A percentile compares a stretch with the other conserved stretches of the same genome.
Conservation (phyloP, 2,329 filamentous ascomycete species). For the Coniosporium tulheliwenetii region DNA sequence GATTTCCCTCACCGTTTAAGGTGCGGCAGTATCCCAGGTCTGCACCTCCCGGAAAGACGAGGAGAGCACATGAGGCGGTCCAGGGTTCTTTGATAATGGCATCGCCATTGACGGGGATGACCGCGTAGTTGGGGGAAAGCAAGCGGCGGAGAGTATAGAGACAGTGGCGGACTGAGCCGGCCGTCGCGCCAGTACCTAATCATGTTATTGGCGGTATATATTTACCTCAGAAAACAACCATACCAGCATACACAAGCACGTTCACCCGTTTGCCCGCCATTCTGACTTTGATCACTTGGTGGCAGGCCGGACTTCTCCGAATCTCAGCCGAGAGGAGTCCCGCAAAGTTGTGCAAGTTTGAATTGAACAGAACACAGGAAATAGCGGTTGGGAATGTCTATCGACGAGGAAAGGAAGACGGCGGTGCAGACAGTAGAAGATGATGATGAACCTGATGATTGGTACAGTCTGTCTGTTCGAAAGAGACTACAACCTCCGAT, state of each 20-base stretch:
- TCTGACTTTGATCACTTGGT: not conserved
- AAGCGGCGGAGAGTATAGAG: constrained; percentile 74
- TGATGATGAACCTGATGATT: constrained; percentile 89
- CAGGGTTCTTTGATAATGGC: constrained; percentile 84
- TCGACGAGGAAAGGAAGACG: constrained; percentile 30
- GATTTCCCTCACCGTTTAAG: constrained; percentile 78
- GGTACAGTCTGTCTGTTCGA: constrained; percentile 36
- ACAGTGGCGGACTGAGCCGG: constrained; percentile 80
- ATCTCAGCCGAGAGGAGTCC: constrained; percentile 3
- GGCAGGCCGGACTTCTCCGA: not conserved
- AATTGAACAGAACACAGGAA: not conserved
- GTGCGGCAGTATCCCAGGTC: constrained; percentile 81
- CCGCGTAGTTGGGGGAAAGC: constrained; percentile 80
- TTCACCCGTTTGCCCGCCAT: constrained; percentile 67
- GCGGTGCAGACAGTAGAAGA: constrained; percentile 29
- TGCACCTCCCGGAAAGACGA: constrained; percentile 89
- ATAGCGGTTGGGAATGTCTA: constrained; percentile 36
- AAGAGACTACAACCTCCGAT: constrained; percentile 5
- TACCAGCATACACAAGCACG: constrained; percentile 84
- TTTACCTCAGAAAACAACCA: constrained; percentile 4
- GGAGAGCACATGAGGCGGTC: constrained; percentile 68
- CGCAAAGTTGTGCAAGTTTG: constrained; percentile 5
- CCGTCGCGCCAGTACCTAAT: constrained; percentile 66
- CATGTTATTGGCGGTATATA: constrained; percentile 1
- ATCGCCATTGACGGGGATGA: constrained; percentile 67